phyloP scores from a whole-genome alignment of 805 yeast genomes.

The Candida glaebosa region DNA sequence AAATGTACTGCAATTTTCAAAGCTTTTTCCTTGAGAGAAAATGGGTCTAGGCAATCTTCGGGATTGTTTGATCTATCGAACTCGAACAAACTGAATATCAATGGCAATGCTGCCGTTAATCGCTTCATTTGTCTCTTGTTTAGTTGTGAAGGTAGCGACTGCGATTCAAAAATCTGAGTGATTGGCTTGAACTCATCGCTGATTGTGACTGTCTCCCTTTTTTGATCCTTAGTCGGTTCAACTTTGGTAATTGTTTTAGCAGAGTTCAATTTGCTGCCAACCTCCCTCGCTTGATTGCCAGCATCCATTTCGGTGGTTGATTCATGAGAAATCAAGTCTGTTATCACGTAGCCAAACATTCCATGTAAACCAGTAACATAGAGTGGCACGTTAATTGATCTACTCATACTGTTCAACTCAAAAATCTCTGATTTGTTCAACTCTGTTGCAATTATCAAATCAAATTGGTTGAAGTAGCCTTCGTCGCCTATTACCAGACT shows the following conservation, averaged over 20 bases:
- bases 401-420: conserved; percentile 51
- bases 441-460: conserved; percentile 76
- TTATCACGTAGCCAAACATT: conserved; percentile 74
- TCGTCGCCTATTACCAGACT: conserved; percentile 13
- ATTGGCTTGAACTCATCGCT: conserved; percentile 37
- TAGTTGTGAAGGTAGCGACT: conserved; percentile 39
- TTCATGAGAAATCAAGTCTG: conserved; percentile 68
- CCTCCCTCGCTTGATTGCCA: conserved; percentile 38
- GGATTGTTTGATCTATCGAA: conserved; percentile 20
- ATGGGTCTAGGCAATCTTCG: conserved; percentile 21
- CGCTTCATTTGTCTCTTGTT: conserved; percentile 44
- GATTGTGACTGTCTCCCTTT: conserved; percentile 41
- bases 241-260: conserved; percentile 32
- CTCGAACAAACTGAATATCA: conserved; percentile 57
- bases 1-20: conserved; percentile 27
- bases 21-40: conserved; percentile 26
- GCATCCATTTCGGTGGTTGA: conserved; percentile 51
- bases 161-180: conserved; percentile 28
- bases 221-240: conserved; percentile 28
- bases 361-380: conserved; percentile 74
- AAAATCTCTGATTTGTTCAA: conserved; percentile 39
- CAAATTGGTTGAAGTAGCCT: conserved; percentile 51
- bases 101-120: conserved; percentile 56
- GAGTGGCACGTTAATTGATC: conserved; percentile 58
- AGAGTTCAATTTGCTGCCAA: conserved; percentile 51